Evolutionary conservation across 768 basidiomycete species (phyloP).

Genomic region (Hericium coralloides): DNA sequence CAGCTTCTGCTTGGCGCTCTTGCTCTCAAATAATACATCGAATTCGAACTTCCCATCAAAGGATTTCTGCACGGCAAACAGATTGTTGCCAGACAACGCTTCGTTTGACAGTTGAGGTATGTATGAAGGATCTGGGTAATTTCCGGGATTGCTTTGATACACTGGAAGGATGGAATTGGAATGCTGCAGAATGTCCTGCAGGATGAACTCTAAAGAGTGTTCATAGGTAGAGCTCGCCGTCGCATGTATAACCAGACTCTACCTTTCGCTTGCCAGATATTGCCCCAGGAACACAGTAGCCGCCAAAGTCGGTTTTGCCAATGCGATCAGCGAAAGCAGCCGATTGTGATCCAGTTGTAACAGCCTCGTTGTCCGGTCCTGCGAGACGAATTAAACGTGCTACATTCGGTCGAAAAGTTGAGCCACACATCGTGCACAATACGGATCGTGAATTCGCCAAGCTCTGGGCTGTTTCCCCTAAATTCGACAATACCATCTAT

Average conservation of each 20-base stretch:
- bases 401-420: background rate
- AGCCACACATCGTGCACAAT: constrained; percentile 59
- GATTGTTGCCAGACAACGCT: constrained; percentile 59
- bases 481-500: constrained; percentile 62
- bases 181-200: constrained; percentile 48
- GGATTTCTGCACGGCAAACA: constrained; percentile 81
- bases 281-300: constrained; percentile 51
- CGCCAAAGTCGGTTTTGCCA: constrained; percentile 65
- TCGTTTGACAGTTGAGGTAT: constrained; percentile 72
- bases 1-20: constrained; percentile 53
- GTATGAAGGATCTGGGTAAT: constrained; percentile 73
- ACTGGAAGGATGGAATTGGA: constrained; percentile 46
- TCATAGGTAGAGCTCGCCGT: background rate
- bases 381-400: background rate
- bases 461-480: constrained; percentile 62
- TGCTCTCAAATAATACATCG: constrained; percentile 83
- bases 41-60: constrained; percentile 83
- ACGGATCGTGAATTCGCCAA: constrained; percentile 77
- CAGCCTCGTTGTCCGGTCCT: constrained; percentile 52
- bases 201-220: constrained; percentile 43
- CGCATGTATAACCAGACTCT: constrained; percentile 2
- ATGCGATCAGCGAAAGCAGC: constrained; percentile 49
- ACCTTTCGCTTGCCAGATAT: constrained; percentile 87
- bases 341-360: constrained; percentile 47
- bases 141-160: constrained; percentile 40